Evolutionary conservation across 2,329 filamentous ascomycete genomes (phyloP), one percentile per base, ranked within the genome.

Genomic region (Penicillium sp.): DNA sequence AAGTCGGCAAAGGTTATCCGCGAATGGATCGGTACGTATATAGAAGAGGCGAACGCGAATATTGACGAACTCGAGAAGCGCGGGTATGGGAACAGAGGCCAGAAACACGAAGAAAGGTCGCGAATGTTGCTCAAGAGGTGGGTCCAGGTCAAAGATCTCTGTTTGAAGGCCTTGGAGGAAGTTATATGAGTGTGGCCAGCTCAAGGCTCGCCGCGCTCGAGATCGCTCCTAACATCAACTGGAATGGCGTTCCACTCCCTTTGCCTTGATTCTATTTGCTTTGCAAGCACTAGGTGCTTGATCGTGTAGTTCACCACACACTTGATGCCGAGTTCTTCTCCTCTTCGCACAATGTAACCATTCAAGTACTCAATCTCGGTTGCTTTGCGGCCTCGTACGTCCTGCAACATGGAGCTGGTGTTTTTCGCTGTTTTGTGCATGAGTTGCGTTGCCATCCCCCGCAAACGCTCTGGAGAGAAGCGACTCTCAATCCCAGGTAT

Each of bases 341-440:
- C 95, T 46, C 90, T 85, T 55, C 82, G 84, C 35, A 96, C 83
- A 63, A 99, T 90, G 79, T 94, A 99, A 0, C 93, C 94, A 74
- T 96, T 97, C 68, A 94, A 85, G 71, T 90, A 96, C 50, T 93
- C 87, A 46, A 97, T 86, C 70, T 97, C 92, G 0, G 91, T 92
- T 61, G 82, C 78, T 64, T 80, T 79, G 1, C 91, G 90, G 1
- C 78, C 75, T 11, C 86, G 79, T 13, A 93, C 81, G 69, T 90
- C 87, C 57, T 85, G 83, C 6, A 91, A 79, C 87, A 96, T 92
- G 21, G 82, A 84, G 69, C 87, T 91, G 6, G 83, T 79, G 56
- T 88, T 86, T 59, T 84, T 77, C 13, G 82, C 81, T 13, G 86
- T 88, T 54, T 78, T 81, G 31, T 79, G 71, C 23, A 85, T 82